A percentile compares a stretch with the other conserved stretches of the same genome.
Conservation (phyloP, 805 yeast genomes). For the Priceomyces fermenticarens region DNA sequence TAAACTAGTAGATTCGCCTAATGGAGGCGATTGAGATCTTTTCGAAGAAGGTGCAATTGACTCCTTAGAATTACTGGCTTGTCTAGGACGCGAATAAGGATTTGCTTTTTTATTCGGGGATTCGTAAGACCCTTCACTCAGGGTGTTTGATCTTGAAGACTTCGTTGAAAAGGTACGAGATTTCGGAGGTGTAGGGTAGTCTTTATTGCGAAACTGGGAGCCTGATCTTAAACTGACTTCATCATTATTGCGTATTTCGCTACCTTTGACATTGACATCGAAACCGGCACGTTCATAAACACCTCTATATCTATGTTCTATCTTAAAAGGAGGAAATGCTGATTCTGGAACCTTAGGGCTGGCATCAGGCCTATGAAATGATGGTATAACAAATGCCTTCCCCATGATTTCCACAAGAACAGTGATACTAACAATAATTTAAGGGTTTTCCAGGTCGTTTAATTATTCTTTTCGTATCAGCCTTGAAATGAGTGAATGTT, state of each 20-base stretch:
- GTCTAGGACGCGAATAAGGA: constrained; percentile 4
- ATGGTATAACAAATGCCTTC: too few relatives aligned
- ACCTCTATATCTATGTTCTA: constrained; percentile 58
- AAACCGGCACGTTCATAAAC: constrained; percentile 84
- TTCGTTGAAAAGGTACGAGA: constrained; percentile 6
- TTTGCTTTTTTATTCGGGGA: not conserved
- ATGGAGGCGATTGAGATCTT: constrained; percentile 1
- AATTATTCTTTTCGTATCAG: too few relatives aligned
- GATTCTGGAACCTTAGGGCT: constrained; percentile 35
- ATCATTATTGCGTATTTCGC: not conserved
- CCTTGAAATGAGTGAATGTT: too few relatives aligned
- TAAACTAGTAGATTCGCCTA: not conserved
- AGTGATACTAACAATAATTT: too few relatives aligned
- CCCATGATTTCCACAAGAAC: too few relatives aligned
- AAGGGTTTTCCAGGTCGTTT: too few relatives aligned
- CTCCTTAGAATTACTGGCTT: not conserved
- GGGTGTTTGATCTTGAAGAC: not conserved
- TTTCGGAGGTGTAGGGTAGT: constrained; percentile 10
- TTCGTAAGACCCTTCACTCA: not conserved
- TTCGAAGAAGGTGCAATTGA: not conserved
- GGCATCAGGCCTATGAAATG: constrained; percentile 17
- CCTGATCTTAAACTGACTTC: not conserved
- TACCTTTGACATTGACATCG: constrained; percentile 39
- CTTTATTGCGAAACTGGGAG: not conserved
- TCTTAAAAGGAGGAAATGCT: constrained; percentile 70